phyloP scores from a whole-genome alignment of 1,139 yeast genomes.

The Taiozyma sp. region DNA sequence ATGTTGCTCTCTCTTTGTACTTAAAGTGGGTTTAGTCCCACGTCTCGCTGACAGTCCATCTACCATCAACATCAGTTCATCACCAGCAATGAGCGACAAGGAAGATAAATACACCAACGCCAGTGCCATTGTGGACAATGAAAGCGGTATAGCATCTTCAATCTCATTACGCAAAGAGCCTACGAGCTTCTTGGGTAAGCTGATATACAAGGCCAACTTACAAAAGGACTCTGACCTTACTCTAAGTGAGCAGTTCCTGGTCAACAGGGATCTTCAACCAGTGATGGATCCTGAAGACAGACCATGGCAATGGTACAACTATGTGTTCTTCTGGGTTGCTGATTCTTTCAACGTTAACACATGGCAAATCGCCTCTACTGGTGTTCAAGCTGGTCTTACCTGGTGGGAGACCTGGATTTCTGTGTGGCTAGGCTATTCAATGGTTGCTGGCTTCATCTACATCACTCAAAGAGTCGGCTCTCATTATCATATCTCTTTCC shows the following conservation, averaged over 20 bases:
- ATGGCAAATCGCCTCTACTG: conserved; percentile 88
- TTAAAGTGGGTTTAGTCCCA: neutral
- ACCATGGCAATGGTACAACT: conserved; percentile 79
- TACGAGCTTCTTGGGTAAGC: conserved; percentile 3
- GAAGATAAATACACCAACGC: conserved; percentile 1
- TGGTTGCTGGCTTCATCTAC: conserved; percentile 58
- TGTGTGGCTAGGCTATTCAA: conserved; percentile 67
- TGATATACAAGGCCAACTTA: conserved; percentile 14
- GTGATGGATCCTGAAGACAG: conserved; percentile 60
- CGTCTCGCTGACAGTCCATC: neutral
- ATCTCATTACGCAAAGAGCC: conserved; percentile 2
- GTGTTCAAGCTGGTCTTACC: conserved; percentile 63
- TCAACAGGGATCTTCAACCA: conserved; percentile 71
- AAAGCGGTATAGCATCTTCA: conserved; percentile 10
- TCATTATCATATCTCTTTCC: conserved; percentile 71
- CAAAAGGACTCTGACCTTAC: conserved; percentile 28
- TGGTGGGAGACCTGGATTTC: conserved; percentile 93
- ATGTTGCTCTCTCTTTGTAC: neutral
- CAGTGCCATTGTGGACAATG: conserved; percentile 8
- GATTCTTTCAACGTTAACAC: conserved; percentile 85
- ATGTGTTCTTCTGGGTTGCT: conserved; percentile 76
- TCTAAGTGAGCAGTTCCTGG: conserved; percentile 51
- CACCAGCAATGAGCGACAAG: neutral
- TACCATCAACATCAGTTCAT: neutral
- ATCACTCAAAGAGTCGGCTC: conserved; percentile 68